Evolutionary conservation across 140 eudicot species (phyloP).

Genomic region (Stevia rebaudiana): DNA sequence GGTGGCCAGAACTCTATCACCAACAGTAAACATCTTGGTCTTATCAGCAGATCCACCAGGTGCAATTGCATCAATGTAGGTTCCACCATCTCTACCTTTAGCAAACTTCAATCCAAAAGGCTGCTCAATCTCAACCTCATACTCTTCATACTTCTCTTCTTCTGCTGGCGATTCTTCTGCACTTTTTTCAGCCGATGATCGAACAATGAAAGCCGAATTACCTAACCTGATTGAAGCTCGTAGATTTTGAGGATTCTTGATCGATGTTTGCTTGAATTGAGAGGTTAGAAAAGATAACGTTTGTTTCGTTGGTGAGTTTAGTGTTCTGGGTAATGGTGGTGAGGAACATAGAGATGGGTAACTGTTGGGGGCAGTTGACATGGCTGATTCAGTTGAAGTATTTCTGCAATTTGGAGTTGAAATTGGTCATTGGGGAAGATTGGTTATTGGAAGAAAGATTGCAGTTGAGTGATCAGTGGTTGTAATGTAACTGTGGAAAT

Average conservation of each 20-base stretch:
- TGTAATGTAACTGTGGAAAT: slow-evolving; percentile 13
- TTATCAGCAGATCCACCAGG: slow-evolving; percentile 83
- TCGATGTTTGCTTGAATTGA: slow-evolving; percentile 26
- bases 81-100: slow-evolving; percentile 95
- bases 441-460: slow-evolving; percentile 18
- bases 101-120: slow-evolving; percentile 75
- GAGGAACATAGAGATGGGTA: slow-evolving; percentile 57
- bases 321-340: slow-evolving; percentile 40
- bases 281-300: slow-evolving; percentile 7
- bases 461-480: slow-evolving; percentile 38
- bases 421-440: slow-evolving; percentile 14
- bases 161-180: slow-evolving; percentile 20
- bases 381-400: slow-evolving; percentile 5
- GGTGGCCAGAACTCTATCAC: slow-evolving; percentile 92
- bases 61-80: slow-evolving; percentile 95
- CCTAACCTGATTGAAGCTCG: slow-evolving; percentile 20
- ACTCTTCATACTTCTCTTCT: slow-evolving; percentile 49
- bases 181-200: slow-evolving; percentile 37
- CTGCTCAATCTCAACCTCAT: slow-evolving; percentile 83
- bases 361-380: slow-evolving; percentile 55
- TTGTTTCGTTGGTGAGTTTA: slow-evolving; percentile 24
- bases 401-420: slow-evolving; percentile 8
- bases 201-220: slow-evolving; percentile 25
- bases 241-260: slow-evolving; percentile 21
- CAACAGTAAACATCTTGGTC: slow-evolving; percentile 72